Evolutionary conservation across 192 early-diverging fungal genomes (phyloP).

Genomic region (Entomortierella lignicola): DNA sequence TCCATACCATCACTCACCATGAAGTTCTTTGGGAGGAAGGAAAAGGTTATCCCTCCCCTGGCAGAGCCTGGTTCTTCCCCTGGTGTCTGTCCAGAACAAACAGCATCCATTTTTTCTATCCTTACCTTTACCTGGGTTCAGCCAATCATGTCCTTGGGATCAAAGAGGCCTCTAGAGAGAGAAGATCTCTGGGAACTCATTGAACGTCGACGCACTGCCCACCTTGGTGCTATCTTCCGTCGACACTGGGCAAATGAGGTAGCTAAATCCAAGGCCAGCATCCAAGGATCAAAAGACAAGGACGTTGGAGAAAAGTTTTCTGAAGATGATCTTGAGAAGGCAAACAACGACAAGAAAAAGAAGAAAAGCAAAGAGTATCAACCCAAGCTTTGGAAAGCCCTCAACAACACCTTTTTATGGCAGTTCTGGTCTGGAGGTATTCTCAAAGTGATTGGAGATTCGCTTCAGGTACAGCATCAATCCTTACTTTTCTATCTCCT

Average conservation of each 20-base stretch:
- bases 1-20: slow-evolving; percentile 3
- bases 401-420: slow-evolving; percentile 52
- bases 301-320: background rate
- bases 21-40: slow-evolving; percentile 5
- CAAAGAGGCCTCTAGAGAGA: slow-evolving; percentile 69
- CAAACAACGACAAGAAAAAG: slow-evolving; percentile 7
- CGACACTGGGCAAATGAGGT: slow-evolving; percentile 40
- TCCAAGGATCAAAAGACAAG: slow-evolving; percentile 4
- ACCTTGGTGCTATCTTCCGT: slow-evolving; percentile 38
- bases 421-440: slow-evolving; percentile 57
- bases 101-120: slow-evolving; percentile 66
- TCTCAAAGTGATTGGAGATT: slow-evolving; percentile 50
- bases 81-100: slow-evolving; percentile 61
- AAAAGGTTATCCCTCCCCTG: slow-evolving; percentile 24
- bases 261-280: slow-evolving; percentile 23
- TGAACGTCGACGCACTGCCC: slow-evolving; percentile 43
- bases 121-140: slow-evolving; percentile 73
- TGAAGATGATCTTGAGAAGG: background rate
- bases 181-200: slow-evolving; percentile 67
- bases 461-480: slow-evolving; percentile 29
- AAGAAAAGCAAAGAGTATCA: slow-evolving; percentile 38
- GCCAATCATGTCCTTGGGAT: slow-evolving; percentile 74
- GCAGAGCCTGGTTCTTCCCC: slow-evolving; percentile 34
- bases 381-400: slow-evolving; percentile 53
- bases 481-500: background rate